Conservation (phyloP, 2,329 filamentous ascomycete genomes). For the Tolypocladium album region DNA sequence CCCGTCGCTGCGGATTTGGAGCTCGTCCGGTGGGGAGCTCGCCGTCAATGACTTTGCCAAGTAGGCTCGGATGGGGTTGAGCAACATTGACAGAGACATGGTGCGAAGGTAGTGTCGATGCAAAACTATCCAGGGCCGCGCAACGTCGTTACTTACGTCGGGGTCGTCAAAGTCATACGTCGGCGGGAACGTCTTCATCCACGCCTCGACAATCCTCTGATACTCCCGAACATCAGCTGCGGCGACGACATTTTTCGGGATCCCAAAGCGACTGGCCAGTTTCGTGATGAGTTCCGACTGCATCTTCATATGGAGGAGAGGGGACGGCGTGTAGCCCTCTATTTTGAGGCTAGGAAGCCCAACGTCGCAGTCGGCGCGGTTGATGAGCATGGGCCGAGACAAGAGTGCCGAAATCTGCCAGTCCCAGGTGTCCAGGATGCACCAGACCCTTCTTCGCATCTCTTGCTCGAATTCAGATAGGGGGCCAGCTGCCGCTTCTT, state of each 20-base stretch:
- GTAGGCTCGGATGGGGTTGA: constrained; percentile 33
- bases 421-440: constrained; percentile 25
- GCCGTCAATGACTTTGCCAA: constrained; percentile 25
- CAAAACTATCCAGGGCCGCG: constrained; percentile 29
- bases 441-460: constrained; percentile 25
- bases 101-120: constrained; percentile 35
- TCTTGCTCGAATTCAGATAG: constrained; percentile 23
- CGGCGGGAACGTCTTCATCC: constrained; percentile 30
- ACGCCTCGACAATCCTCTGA: constrained; percentile 24
- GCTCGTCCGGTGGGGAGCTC: constrained; percentile 18
- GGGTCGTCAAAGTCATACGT: constrained; percentile 26
- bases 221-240: constrained; percentile 21
- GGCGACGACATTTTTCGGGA: constrained; percentile 14
- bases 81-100: constrained; percentile 31
- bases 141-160: constrained; percentile 28
- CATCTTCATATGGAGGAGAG: constrained; percentile 24
- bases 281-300: constrained; percentile 21
- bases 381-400: constrained; percentile 22
- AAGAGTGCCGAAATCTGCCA: constrained; percentile 26
- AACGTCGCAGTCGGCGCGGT: constrained; percentile 20
- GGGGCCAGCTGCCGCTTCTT: constrained; percentile 15
- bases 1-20: constrained; percentile 27
- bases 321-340: constrained; percentile 19
- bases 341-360: constrained; percentile 20
- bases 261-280: constrained; percentile 19